Evolutionary conservation across 2,329 filamentous ascomycete species (phyloP).

Genomic region (Colletotrichum nymphaeae): DNA sequence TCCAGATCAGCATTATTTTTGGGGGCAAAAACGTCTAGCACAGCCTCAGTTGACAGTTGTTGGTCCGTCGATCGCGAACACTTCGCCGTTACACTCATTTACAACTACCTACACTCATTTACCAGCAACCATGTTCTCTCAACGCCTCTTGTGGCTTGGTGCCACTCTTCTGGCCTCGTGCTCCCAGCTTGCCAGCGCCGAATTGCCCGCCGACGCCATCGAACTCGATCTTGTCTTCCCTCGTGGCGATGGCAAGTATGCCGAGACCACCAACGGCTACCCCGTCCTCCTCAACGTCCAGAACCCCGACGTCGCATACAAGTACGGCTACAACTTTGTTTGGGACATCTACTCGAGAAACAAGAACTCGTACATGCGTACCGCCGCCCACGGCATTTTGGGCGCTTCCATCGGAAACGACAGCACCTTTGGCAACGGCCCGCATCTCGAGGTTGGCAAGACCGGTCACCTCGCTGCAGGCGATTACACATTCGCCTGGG

Average conservation of each 20-base stretch:
- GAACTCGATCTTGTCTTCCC: constrained; percentile 36
- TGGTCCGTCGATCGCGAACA: constrained; percentile 13
- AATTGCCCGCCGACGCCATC: constrained; percentile 32
- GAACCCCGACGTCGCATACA: constrained; percentile 34
- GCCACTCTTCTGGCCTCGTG: constrained; percentile 23
- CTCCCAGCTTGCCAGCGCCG: constrained; percentile 15
- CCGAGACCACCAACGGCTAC: constrained; percentile 27
- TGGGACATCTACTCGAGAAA: constrained; percentile 33
- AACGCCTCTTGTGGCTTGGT: constrained; percentile 13
- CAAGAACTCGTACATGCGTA: constrained; percentile 30
- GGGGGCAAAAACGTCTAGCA: constrained; percentile 7
- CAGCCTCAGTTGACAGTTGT: constrained; percentile 14
- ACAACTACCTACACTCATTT: neutral
- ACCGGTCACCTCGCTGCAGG: constrained; percentile 31
- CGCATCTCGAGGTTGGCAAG: constrained; percentile 28
- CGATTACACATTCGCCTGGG: constrained; percentile 33
- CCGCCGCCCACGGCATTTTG: constrained; percentile 28
- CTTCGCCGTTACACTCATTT: constrained; percentile 10
- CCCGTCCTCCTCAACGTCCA: constrained; percentile 34
- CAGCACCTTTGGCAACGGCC: constrained; percentile 23
- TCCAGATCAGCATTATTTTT: constrained; percentile 10
- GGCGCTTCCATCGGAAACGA: constrained; percentile 30
- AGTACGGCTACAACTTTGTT: constrained; percentile 33
- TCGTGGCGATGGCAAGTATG: constrained; percentile 30
- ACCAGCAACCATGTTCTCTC: constrained; percentile 17